A percentile compares a stretch with the other conserved stretches of the same genome.
phyloP scores from a whole-genome alignment of 1,139 yeast species.

The Pichia sp. region DNA sequence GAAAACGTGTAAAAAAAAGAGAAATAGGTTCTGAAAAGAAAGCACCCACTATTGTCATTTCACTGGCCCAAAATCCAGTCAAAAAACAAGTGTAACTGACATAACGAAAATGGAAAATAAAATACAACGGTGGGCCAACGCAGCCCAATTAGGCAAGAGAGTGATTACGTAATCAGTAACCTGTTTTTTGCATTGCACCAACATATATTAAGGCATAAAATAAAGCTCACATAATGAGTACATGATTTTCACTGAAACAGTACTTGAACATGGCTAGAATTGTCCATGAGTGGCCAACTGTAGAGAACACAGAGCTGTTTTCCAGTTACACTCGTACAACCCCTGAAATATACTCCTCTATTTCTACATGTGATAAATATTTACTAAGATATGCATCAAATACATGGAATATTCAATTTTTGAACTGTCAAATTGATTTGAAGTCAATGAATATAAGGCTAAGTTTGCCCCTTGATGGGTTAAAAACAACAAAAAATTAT shows the following conservation, averaged over 20 bases:
- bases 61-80: too few species aligned
- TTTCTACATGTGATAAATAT: slow-evolving; percentile 14
- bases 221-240: too few species aligned
- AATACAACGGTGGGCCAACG: not conserved
- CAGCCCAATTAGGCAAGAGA: not conserved
- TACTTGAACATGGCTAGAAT: slow-evolving; percentile 8
- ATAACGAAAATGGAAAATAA: not conserved
- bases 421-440: slow-evolving; percentile 11
- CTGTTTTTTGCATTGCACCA: too few species aligned
- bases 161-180: not conserved
- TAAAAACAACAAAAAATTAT: too few species aligned
- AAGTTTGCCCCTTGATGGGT: slow-evolving; percentile 2
- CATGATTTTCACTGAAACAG: too few species aligned
- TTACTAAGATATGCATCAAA: slow-evolving; percentile 20
- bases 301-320: slow-evolving; percentile 19
- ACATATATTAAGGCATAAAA: too few species aligned
- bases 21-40: too few species aligned
- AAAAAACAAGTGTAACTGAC: not conserved
- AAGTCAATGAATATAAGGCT: slow-evolving; percentile 5
- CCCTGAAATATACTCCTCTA: slow-evolving; percentile 12
- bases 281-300: slow-evolving; percentile 13
- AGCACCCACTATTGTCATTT: too few species aligned
- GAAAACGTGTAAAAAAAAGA: not conserved
- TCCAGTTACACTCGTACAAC: slow-evolving; percentile 12
- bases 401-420: slow-evolving; percentile 16